Base-by-base conservation (phyloP, 2,329 filamentous ascomycete species). In the Talaromyces sp. region DNA sequence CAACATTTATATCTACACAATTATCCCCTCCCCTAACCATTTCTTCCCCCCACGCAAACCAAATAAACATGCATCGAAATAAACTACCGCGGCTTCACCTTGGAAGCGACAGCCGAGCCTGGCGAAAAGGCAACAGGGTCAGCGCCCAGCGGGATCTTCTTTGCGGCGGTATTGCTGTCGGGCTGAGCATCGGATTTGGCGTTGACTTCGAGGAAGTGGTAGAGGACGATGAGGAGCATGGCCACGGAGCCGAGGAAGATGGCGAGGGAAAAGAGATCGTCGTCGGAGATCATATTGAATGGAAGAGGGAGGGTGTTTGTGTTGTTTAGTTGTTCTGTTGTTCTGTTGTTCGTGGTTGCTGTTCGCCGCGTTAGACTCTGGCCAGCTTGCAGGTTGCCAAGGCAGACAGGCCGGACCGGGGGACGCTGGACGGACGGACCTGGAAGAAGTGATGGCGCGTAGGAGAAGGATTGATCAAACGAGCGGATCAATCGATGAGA, bases 131-230 rank as follows among this genome's bases (percentile, higher is more conserved):
- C 60, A 38, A 59, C 31, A 2, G 60, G 60, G 29, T 63, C 58
- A 11, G 55, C 58, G 13, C 56, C 56, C 4, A 49, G 29, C 14
- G 60, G 57, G 17, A 62, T 62, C 60, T 62, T 62, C 53, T 62
- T 56, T 21, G 51, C 49, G n/a, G 38, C 32, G 19, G 60, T 21
- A 2, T 46, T 46, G 29, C 19, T 46, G 26, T 51, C 50, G 14
- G 54, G 35, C 19, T 52, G 19, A 19, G 43, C 55, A 19, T 62
- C 61, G 61, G 88, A 83, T 66, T 83, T 81, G n/a, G 91, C 86
- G 73, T 99, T 98, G 80, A 96, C 85, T 75, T 98, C 93, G 70
- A 99, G 87, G 79, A 96, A 98, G 77, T 98, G 92, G 78, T 99
- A 98, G 29, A 96, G 78, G 31, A 99, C 87, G 66, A 98, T 97